Percentiles rank a stretch among this genome's conserved stretches.
phyloP scores from a whole-genome alignment of 257 asterid genomes.

The Mitragyna speciosa region DNA sequence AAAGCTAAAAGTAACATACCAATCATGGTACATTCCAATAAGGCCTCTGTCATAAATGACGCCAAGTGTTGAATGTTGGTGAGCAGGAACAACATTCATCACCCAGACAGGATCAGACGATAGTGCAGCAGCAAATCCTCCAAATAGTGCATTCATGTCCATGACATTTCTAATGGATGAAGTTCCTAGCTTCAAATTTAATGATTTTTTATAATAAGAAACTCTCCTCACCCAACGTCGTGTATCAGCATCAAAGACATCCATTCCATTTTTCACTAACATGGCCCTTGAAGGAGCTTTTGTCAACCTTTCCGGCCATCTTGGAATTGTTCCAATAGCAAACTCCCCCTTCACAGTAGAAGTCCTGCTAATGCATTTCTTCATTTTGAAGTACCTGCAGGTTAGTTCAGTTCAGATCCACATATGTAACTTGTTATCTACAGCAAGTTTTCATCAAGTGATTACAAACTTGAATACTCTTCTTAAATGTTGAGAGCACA shows the following conservation, averaged over 20 bases:
- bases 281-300: conserved; percentile 74
- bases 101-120: conserved; percentile 90
- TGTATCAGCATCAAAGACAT: conserved; percentile 83
- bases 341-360: conserved; percentile 57
- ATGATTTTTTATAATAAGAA: conserved; percentile 71
- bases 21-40: conserved; percentile 86
- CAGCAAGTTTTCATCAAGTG: conserved; percentile 13
- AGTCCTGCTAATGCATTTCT: conserved; percentile 76
- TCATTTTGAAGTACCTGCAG: conserved; percentile 81
- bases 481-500: background rate
- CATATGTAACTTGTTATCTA: conserved; percentile 4
- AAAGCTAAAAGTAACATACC: conserved; percentile 50
- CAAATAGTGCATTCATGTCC: conserved; percentile 98
- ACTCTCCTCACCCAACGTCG: conserved; percentile 76
- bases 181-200: conserved; percentile 75
- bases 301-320: conserved; percentile 81
- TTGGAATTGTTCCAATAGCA: conserved; percentile 73
- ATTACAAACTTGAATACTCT: conserved; percentile 3
- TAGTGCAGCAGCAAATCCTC: conserved; percentile 92
- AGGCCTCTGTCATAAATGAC: conserved; percentile 94
- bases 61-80: conserved; percentile 69
- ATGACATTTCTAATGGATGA: conserved; percentile 80
- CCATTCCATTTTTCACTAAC: conserved; percentile 59
- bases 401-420: conserved; percentile 11
- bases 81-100: conserved; percentile 92